Conservation (phyloP, 2,329 filamentous ascomycete species). For the Stagonosporopsis chrysanthemi region DNA sequence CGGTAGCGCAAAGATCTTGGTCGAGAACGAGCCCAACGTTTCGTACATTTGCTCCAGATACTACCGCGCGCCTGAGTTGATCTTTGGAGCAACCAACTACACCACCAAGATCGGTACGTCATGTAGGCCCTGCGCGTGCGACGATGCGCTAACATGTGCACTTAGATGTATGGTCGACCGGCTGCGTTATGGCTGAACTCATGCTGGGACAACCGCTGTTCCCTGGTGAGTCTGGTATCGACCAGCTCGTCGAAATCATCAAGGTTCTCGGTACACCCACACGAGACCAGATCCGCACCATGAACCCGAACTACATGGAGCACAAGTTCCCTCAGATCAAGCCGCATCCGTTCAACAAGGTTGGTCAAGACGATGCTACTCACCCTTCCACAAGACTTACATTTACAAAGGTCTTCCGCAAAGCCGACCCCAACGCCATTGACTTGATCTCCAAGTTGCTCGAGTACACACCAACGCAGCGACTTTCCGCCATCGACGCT, state of each 20-base stretch:
- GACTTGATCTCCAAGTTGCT: conserved; percentile 92
- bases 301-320: conserved; percentile 99
- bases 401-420: conserved; percentile 79
- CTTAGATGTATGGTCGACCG: conserved; percentile 97
- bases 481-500: conserved; percentile 89
- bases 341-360: conserved; percentile 97
- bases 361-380: conserved; percentile 41
- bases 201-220: conserved; percentile 99
- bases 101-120: conserved; percentile 97
- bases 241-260: conserved; percentile 98
- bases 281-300: conserved; percentile 96
- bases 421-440: conserved; percentile 90
- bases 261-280: conserved; percentile 97
- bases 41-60: conserved; percentile 99
- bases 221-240: conserved; percentile 97
- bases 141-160: conserved; percentile 28
- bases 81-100: conserved; percentile 99
- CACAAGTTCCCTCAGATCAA: conserved; percentile 99
- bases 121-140: conserved; percentile 9
- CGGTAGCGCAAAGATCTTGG: conserved; percentile 96
- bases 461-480: conserved; percentile 97
- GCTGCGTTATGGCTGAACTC: conserved; percentile 98
- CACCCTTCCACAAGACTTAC: conserved; percentile 4
- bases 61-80: conserved; percentile 96
- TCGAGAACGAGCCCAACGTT: conserved; percentile 98